Evolutionary conservation across 139 green algal species (phyloP), one percentile per base, ranked within the genome.

Genomic region (Picochlorum sp.): DNA sequence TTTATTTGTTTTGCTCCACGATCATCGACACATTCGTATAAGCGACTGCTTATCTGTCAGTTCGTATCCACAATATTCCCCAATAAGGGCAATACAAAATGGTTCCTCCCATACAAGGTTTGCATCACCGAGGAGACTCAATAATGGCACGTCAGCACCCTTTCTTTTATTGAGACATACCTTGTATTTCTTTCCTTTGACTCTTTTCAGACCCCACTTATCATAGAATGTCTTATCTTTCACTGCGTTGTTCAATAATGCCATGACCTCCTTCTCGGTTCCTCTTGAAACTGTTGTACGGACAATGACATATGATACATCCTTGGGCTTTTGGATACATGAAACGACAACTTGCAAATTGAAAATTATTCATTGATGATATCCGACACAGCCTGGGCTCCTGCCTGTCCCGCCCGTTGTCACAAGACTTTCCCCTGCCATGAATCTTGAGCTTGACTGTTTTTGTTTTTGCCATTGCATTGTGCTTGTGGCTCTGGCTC

Each of bases 271-370:
- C n/a, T 21, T 20, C n/a, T 54, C 47, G 6, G 18, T 10, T 8
- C n/a, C 47, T 26, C 2, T 54, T 18, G 47, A 7, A 13, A 54
- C 47, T 24, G n/a, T 26, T 9, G 6, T 54, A 0, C 47, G 47
- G 11, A 54, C 47, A 54, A 54, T 20, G 2, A 54, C 47, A 20
- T 26, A 54, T 20, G 47, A 54, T 54, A 23, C n/a, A 10, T 13
- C 47, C 47, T 54, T 54, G 47, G 47, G 18, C 47, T 54, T 54
- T 54, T 54, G 47, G 47, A 54, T 54, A 54, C 47, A 54, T 9
- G 47, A 21, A 54, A 26, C 4, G 47, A 54, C 47, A 13, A 54
- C 47, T 54, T 54, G 47, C 47, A 54, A 9, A 54, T 0, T 9
- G 8, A 11, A 41, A 41, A 13, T 9, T 11, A 4, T 0, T 0